Base-by-base conservation (phyloP, 2,329 filamentous ascomycete species). In the Phialophora macrospora region DNA sequence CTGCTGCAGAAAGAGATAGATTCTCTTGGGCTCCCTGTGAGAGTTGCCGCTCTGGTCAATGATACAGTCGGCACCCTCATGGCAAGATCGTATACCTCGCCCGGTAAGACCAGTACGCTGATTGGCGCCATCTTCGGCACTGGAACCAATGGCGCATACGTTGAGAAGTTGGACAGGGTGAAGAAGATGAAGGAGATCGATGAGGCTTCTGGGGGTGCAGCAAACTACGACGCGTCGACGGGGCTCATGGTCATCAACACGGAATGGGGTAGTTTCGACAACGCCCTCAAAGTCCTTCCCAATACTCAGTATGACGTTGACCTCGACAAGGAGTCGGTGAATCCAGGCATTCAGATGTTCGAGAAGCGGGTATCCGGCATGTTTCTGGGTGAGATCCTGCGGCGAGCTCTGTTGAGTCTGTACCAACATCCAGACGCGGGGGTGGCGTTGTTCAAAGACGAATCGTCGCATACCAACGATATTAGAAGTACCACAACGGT, bases 201-300 rank as follows among this genome's bases (percentile, higher is more conserved):
- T 63, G 80, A 83, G 66, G 73, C 74, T 1, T 77, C 77, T 52
- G 74, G 81, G 48, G 75, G 76, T 38, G 78, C 78, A 49, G 88
- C 88, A 69, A 83, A 89, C 4, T 95, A 90, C 72, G 92, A 97
- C 78, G 83, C 83, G 56, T 88, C 87, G 8, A 96, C 93, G 0
- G 93, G 93, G 60, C 88, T 96, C 73, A 99, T 99, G 95, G 92
- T 99, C 65, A 86, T 99, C 80, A 99, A 99, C 80, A 94, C 91
- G 0, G 95, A 99, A 80, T 99, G 95, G 95, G 95, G 95, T 68
- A 96, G 92, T 64, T 99, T 99, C 74, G 95, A 99, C 80, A 98
- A 98, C 80, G 87, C 90, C 72, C 87, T 98, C 70, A 91, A 89
- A 72, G 90, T 96, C 22, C 84, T 99, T 48, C 95, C 94, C 54